These are phyloP conservation scores for Glutinoglossum americanum DNA, from an alignment of 495 filamentous ascomycete species.

Conservation along the genomic window DNA sequence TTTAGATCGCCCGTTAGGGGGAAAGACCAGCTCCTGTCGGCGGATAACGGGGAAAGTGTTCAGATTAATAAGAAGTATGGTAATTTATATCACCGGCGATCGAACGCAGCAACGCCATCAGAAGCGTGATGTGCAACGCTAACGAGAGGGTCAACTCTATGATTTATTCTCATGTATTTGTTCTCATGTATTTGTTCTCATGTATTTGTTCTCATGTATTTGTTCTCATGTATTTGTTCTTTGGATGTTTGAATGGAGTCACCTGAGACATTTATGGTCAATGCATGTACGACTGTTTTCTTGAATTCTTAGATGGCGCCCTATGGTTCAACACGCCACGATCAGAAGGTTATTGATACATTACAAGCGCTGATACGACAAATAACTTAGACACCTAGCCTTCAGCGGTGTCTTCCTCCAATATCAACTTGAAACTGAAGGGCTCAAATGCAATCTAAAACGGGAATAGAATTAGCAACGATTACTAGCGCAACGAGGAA, in stretches of 20 bases:
- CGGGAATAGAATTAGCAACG: not conserved
- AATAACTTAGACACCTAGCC: not conserved
- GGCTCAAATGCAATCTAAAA: slow-evolving; percentile 55
- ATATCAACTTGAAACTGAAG: slow-evolving; percentile 68
- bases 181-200: too few species aligned
- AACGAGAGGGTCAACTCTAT: too few species aligned
- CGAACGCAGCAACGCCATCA: not conserved
- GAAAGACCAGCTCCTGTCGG: not conserved
- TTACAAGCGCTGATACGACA: not conserved
- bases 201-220: too few species aligned
- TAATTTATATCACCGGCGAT: not conserved
- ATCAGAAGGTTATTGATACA: not conserved
- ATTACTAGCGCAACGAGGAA: not conserved
- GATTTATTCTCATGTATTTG: too few species aligned
- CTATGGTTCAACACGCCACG: too few species aligned
- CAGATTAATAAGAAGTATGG: not conserved
- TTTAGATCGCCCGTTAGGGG: not conserved
- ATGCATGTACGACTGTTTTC: too few species aligned
- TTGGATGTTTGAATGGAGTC: too few species aligned
- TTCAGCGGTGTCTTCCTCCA: slow-evolving; percentile 56
- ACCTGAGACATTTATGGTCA: too few species aligned
- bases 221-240: too few species aligned
- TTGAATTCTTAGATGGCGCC: too few species aligned
- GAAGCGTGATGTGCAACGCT: not conserved
- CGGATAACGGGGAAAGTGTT: not conserved